phyloP scores from a whole-genome alignment of 2,329 filamentous ascomycete genomes.

The Aspergillus flavus region DNA sequence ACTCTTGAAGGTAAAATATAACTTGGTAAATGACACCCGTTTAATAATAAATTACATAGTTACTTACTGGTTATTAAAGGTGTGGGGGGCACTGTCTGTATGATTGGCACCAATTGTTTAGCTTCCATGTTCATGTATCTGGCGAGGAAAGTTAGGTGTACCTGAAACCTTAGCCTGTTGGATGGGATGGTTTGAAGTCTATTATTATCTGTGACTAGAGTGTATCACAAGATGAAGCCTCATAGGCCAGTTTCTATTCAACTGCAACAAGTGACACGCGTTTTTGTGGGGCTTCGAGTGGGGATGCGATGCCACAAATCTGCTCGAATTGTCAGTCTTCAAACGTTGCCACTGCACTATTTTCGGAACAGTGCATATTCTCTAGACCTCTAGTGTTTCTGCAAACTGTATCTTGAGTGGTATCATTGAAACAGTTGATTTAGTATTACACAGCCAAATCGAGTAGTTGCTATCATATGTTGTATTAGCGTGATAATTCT shows the following conservation, averaged over 20 bases:
- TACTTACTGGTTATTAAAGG: not conserved
- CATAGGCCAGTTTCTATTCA: slow-evolving; percentile 8
- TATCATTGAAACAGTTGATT: not conserved
- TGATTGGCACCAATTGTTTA: slow-evolving; percentile 4
- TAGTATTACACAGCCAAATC: not conserved
- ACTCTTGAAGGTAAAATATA: not conserved
- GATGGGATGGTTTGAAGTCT: slow-evolving; percentile 4
- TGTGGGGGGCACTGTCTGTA: not conserved
- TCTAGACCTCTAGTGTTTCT: not conserved
- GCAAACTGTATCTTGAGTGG: not conserved
- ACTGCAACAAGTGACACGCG: slow-evolving; percentile 33
- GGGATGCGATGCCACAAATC: not conserved
- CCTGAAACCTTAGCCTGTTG: slow-evolving; percentile 12
- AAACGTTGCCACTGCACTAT: slow-evolving; percentile 16
- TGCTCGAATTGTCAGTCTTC: not conserved
- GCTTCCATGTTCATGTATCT: not conserved
- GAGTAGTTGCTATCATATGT: not conserved
- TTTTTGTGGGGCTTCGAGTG: slow-evolving; percentile 29
- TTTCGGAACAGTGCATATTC: slow-evolving; percentile 13
- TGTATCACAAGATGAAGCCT: slow-evolving; percentile 9
- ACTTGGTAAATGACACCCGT: not conserved
- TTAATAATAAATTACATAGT: not conserved
- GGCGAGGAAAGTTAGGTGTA: not conserved
- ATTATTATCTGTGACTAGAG: slow-evolving; percentile 6
- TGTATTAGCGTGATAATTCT: not conserved